Base-by-base conservation (phyloP, 2,329 filamentous ascomycete species). In the Colletotrichum sp. region DNA sequence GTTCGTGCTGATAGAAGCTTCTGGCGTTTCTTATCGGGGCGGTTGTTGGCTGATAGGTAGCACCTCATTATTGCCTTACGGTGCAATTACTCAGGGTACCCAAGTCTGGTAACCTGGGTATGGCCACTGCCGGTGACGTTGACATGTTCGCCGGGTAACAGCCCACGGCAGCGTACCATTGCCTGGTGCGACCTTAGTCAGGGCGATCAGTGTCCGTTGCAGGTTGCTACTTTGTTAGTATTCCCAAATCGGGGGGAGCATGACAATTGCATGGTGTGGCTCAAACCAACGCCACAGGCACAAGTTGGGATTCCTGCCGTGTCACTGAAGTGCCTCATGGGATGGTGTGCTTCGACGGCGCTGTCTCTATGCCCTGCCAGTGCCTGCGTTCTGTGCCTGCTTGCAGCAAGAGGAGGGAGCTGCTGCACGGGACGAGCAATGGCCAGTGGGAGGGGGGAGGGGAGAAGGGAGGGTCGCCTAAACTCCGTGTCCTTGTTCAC, bases 241-340 rank as follows among this genome's bases (percentile, higher is more conserved):
- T 49, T 62, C 59, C 24, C 21, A 21, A 30, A 32, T 62, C 28
- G 59, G 26, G 18, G n/a, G 73, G 60, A 13, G 32, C 39, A 64
- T 60, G 64, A 73, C 59, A 64, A 18, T 44, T n/a, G 18, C 6
- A 10, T 28, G 28, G 59, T 68, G 36, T 65, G 60, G 71, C 55
- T 63, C 36, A 66, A 60, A 60, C 67, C 6, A 34, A n/a, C 73
- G 64, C 59, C 70, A 73, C 70, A 73, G 73, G 73, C 57, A 69
- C 65, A 67, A 18, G 12, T 13, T 49, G 44, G 16, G 39, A 44
- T n/a, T 49, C 18, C 18, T 21, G 44, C 44, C 44, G 44, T 49
- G 44, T 49, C 18, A 49, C 44, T n/a, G 44, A 49, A 4, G 44
- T 49, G 6, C 34, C 34, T 36, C 13, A 15, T 36, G 34, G 34